These are phyloP conservation scores for Madurella fahalii DNA, from an alignment of 2,329 filamentous ascomycete species.

Conservation along the genomic window DNA sequence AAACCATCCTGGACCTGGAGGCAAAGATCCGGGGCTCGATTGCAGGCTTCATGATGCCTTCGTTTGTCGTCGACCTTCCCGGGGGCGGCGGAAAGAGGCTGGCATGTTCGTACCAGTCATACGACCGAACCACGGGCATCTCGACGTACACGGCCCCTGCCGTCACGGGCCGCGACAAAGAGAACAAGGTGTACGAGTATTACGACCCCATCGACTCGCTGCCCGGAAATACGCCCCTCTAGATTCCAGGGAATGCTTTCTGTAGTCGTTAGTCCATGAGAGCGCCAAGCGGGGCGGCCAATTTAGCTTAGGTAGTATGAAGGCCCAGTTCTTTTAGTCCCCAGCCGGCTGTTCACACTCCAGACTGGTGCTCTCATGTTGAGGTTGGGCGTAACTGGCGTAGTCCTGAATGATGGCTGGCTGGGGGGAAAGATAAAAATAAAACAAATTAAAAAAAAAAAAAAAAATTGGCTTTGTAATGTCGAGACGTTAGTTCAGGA, in stretches of 20 bases:
- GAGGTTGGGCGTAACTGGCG: no score
- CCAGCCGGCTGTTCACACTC: no score
- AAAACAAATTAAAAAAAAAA: no score
- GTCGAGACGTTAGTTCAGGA: neutral
- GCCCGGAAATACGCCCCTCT: neutral
- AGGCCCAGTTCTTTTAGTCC: no score
- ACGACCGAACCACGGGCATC: conserved; percentile 50
- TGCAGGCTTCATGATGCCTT: conserved; percentile 59
- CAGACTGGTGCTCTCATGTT: no score
- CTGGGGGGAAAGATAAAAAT: no score
- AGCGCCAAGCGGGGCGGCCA: neutral
- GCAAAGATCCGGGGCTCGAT: conserved; percentile 55
- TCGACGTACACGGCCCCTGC: conserved; percentile 55
- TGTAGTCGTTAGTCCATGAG: neutral
- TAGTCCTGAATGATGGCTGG: no score
- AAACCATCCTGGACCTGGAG: conserved; percentile 56
- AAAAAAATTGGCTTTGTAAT: no score
- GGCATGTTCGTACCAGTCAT: conserved; percentile 49
- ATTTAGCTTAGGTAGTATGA: no score
- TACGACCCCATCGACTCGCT: conserved; percentile 45
- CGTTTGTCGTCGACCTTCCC: conserved; percentile 61
- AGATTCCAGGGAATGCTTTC: neutral
- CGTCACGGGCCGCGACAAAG: conserved; percentile 42
- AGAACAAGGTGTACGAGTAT: conserved; percentile 52
- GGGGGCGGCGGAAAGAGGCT: conserved; percentile 61